Conservation (phyloP, 257 asterid species). For the Penstemon eatonii region DNA sequence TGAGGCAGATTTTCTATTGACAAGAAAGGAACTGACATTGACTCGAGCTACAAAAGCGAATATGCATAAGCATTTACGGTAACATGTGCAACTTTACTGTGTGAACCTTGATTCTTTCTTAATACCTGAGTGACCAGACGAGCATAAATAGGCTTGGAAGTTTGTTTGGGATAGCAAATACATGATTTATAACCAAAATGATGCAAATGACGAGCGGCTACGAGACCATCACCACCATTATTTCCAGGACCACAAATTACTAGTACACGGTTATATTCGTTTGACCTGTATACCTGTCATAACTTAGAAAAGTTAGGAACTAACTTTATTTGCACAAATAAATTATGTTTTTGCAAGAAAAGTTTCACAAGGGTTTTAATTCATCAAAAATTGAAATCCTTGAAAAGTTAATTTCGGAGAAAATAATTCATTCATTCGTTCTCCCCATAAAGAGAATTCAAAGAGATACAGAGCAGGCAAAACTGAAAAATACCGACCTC, state of each 20-base stretch:
- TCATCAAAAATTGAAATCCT: too few species aligned
- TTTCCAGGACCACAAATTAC: slow-evolving; percentile 93
- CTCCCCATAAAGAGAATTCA: too few species aligned
- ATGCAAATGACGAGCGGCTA: slow-evolving; percentile 92
- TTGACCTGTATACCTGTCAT: slow-evolving; percentile 68
- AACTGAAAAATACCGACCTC: slow-evolving; percentile 47
- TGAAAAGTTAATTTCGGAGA: too few species aligned
- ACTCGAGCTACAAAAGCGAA: too few species aligned
- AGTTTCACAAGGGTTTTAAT: neutral
- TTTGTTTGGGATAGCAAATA: slow-evolving; percentile 84
- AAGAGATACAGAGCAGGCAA: neutral
- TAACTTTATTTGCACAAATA: too few species aligned
- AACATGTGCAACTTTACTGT: too few species aligned
- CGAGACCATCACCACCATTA: slow-evolving; percentile 98
- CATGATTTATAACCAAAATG: slow-evolving; percentile 80
- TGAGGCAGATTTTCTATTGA: too few species aligned
- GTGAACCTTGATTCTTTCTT: slow-evolving; percentile 12
- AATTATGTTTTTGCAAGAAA: neutral
- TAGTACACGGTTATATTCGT: slow-evolving; percentile 64
- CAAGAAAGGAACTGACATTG: too few species aligned
- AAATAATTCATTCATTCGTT: too few species aligned
- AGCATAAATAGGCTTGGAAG: slow-evolving; percentile 69
- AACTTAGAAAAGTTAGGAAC: neutral
- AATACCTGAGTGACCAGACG: slow-evolving; percentile 89
- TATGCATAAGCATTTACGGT: too few species aligned